Conservation (phyloP, 495 filamentous ascomycete genomes). For the Staphylotrichum tortipilum region DNA sequence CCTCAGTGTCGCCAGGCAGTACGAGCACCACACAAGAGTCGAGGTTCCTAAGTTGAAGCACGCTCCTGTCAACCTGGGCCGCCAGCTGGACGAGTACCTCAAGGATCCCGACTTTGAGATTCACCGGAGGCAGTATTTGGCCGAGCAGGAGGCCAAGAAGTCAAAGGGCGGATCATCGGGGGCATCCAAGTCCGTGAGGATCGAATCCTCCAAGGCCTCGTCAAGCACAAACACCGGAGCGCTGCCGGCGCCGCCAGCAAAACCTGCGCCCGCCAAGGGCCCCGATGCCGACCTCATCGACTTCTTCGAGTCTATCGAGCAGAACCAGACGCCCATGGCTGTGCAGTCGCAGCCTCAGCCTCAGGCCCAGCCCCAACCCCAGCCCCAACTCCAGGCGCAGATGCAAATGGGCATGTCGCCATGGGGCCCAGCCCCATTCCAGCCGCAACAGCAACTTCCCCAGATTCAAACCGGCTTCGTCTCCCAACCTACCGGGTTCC, state of each 20-base stretch:
- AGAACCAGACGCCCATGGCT: conserved; percentile 70
- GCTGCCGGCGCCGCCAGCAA: conserved; percentile 10
- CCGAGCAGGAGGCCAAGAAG: conserved; percentile 75
- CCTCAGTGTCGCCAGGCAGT: conserved; percentile 75
- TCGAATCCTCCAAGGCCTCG: conserved; percentile 30
- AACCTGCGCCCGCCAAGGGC: conserved; percentile 39
- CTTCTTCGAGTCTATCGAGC: conserved; percentile 96
- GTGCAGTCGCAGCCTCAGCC: conserved; percentile 34
- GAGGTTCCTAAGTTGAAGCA: conserved; percentile 98
- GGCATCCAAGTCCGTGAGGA: conserved; percentile 19
- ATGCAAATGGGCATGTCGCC: conserved; percentile 26
- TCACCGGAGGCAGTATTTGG: conserved; percentile 83
- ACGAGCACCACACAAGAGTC: conserved; percentile 81
- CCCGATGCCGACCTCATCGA: conserved; percentile 85
- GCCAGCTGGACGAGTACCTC: conserved; percentile 87
- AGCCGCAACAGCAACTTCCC: conserved; percentile 23
- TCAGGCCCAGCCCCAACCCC: conserved; percentile 16
- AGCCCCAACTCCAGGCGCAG: conserved; percentile 17
- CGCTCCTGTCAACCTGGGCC: conserved; percentile 81
- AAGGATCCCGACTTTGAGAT: conserved; percentile 95
- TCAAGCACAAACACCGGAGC: conserved; percentile 23
- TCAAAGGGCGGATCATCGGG: conserved; percentile 27
- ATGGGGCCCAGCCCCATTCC: conserved; percentile 27
- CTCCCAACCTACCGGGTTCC: conserved; percentile 40
- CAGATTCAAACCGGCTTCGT: conserved; percentile 45